These are phyloP conservation scores for Eudorina sp. DNA, from an alignment of 139 green algal genomes.

Conservation along the genomic window DNA sequence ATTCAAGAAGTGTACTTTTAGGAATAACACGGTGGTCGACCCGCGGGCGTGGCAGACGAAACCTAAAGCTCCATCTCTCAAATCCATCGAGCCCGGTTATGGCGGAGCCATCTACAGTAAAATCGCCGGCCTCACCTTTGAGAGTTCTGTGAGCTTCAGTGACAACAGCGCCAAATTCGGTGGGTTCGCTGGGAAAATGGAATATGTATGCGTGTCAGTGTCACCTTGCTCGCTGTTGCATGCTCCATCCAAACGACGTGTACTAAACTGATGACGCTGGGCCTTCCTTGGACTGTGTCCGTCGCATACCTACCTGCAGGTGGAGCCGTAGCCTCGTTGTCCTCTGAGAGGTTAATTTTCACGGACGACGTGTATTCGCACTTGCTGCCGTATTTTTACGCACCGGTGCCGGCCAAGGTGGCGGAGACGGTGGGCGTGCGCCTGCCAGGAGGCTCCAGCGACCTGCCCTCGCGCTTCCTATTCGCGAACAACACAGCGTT, in stretches of 20 bases:
- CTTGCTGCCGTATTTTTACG: not conserved
- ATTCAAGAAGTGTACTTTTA: not conserved
- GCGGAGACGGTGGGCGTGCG: not conserved
- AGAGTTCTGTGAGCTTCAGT: not conserved
- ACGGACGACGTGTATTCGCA: too few relatives aligned
- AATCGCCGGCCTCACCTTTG: not conserved
- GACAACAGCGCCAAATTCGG: conserved; percentile 19
- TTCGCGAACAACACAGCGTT: conserved; percentile 10
- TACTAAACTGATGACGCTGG: too few relatives aligned
- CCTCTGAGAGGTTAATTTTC: not conserved
- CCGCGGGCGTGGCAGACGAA: conserved; percentile 11
- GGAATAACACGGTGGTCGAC: conserved; percentile 1
- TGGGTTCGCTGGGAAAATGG: not conserved
- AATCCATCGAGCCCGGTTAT: not conserved
- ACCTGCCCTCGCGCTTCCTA: not conserved
- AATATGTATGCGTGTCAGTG: not conserved
- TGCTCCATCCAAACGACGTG: too few relatives aligned
- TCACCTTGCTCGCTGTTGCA: too few relatives aligned
- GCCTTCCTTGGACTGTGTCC: too few relatives aligned
- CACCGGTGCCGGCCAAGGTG: not conserved
- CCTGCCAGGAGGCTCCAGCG: too few relatives aligned
- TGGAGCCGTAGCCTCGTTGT: not conserved
- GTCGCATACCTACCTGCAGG: too few relatives aligned
- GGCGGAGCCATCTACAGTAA: not conserved
- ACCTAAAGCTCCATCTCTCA: not conserved